Evolutionary conservation across 2,329 filamentous ascomycete species (phyloP).

Genomic region (Fusarium tuaranense): DNA sequence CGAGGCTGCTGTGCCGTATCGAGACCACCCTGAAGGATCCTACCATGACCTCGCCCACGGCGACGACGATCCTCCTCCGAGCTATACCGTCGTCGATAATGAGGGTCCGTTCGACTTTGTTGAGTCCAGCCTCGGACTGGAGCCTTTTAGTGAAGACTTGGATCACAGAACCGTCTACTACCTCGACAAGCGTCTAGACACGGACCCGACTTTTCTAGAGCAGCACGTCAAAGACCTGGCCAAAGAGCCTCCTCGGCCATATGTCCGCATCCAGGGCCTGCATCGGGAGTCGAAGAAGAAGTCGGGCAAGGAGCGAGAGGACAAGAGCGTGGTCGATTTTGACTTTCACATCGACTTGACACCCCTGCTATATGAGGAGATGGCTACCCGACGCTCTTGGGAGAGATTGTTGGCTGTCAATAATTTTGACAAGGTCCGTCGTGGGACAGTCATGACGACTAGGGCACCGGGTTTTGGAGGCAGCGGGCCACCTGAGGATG

Average conservation of each 20-base stretch:
- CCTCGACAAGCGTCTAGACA: constrained; percentile 59
- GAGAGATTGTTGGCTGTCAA: constrained; percentile 62
- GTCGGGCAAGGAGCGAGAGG: constrained; percentile 60
- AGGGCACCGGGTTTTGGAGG: constrained; percentile 59
- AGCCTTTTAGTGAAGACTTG: constrained; percentile 47
- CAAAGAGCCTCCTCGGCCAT: constrained; percentile 63
- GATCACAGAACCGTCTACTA: constrained; percentile 55
- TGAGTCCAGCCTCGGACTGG: constrained; percentile 36
- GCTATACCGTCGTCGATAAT: constrained; percentile 36
- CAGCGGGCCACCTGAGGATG: constrained; percentile 44
- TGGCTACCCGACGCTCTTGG: constrained; percentile 55
- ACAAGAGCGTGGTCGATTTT: constrained; percentile 66
- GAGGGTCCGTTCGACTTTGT: constrained; percentile 29
- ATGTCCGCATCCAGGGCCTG: constrained; percentile 64
- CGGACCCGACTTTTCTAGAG: constrained; percentile 57
- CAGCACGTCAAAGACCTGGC: constrained; percentile 58
- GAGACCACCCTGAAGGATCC: constrained; percentile 18
- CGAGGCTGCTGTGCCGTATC: constrained; percentile 16
- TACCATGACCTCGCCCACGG: background rate
- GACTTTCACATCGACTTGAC: constrained; percentile 70
- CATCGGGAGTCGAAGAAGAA: constrained; percentile 61
- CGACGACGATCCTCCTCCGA: constrained; percentile 33
- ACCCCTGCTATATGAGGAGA: constrained; percentile 65
- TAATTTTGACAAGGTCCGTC: constrained; percentile 70
- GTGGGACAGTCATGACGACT: constrained; percentile 71